Evolutionary conservation across 306 rosid genomes (phyloP).

Genomic region (Crataegus laevigata): DNA sequence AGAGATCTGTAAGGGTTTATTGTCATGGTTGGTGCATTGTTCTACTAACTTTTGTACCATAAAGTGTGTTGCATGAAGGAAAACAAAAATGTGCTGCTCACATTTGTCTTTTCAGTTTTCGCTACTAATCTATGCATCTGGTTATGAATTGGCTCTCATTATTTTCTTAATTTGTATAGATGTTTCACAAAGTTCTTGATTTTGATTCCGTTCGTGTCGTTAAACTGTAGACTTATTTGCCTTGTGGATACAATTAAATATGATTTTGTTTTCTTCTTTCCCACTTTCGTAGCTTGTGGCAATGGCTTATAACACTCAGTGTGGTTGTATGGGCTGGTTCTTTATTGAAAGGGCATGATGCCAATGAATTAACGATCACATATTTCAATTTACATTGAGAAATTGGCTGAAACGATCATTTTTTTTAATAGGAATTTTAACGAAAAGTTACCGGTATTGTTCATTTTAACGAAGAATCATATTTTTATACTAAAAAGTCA

Average conservation of each 20-base stretch:
- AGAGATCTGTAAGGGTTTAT: slow-evolving; percentile 32
- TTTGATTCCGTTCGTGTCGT: background rate
- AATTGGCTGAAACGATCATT: background rate
- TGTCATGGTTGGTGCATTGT: slow-evolving; percentile 23
- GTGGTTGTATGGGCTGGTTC: too few relatives aligned
- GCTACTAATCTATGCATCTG: slow-evolving; percentile 22
- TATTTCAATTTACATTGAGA: background rate
- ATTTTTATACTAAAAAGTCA: too few relatives aligned
- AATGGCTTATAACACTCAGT: too few relatives aligned
- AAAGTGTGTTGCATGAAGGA: slow-evolving; percentile 13
- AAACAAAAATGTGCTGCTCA: slow-evolving; percentile 15
- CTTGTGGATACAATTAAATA: background rate
- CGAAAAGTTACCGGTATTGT: too few relatives aligned
- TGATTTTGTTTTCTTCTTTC: background rate
- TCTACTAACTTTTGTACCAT: slow-evolving; percentile 38
- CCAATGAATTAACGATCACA: too few relatives aligned
- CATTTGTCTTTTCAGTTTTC: slow-evolving; percentile 16
- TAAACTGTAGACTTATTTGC: background rate
- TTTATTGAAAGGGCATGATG: too few relatives aligned
- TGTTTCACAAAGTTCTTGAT: background rate
- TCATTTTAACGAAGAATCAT: too few relatives aligned
- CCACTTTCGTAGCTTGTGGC: background rate
- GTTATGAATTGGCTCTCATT: slow-evolving; percentile 5
- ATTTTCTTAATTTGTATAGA: background rate
- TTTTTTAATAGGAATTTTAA: too few relatives aligned